Evolutionary conservation across 371 early-diverging fungal genomes (phyloP).

Genomic region (Fennellomyces sp.): DNA sequence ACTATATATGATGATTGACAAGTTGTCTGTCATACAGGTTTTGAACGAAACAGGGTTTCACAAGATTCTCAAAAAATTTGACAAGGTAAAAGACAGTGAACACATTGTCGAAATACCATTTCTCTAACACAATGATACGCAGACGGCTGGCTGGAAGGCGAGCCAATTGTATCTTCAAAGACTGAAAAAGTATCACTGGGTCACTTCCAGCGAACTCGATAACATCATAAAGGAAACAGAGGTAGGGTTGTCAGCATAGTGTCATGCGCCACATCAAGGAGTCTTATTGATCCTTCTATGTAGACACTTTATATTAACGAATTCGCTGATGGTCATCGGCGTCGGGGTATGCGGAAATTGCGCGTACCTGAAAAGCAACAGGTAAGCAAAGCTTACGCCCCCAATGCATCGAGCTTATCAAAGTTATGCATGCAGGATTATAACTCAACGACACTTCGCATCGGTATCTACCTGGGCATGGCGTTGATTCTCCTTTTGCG

Average conservation of each 20-base stretch:
- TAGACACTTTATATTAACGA: conserved; percentile 61
- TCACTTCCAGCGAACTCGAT: conserved; percentile 56
- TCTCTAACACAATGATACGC: conserved; percentile 17
- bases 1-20: neutral
- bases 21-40: conserved; percentile 24
- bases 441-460: conserved; percentile 40
- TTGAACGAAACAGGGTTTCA: conserved; percentile 76
- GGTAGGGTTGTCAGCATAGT: conserved; percentile 24
- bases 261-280: neutral
- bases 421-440: conserved; percentile 19
- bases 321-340: conserved; percentile 71
- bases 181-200: conserved; percentile 64
- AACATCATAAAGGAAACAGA: conserved; percentile 64
- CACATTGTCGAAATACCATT: neutral
- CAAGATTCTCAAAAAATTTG: conserved; percentile 83
- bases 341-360: conserved; percentile 70
- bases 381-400: too few species aligned
- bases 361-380: conserved; percentile 57
- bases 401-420: too few species aligned
- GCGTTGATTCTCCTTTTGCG: conserved; percentile 56
- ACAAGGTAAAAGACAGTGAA: conserved; percentile 49
- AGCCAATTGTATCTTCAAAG: conserved; percentile 55
- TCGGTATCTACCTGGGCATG: conserved; percentile 68
- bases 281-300: neutral
- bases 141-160: conserved; percentile 55